Percentiles rank a stretch among this genome's conserved stretches.
These are phyloP conservation scores for Fraxinus americana DNA, from an alignment of 257 asterid genomes.

Conservation along the genomic window DNA sequence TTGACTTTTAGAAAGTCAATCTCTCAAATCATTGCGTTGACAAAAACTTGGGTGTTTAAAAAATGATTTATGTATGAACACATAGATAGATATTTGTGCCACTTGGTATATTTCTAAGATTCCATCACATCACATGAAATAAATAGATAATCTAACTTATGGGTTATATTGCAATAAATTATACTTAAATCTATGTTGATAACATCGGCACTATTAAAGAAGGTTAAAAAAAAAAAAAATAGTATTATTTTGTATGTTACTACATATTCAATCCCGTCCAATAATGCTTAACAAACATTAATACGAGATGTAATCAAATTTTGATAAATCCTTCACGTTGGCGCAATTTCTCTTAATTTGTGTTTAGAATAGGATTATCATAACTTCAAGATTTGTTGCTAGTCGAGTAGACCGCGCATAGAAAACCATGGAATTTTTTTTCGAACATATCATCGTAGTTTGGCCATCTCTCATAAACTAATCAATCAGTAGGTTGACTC, in stretches of 20 bases:
- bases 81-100: constrained; percentile 3
- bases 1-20: constrained; percentile 34
- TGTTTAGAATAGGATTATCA: too few relatives aligned
- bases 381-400: too few relatives aligned
- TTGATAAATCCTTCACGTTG: background rate
- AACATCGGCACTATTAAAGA: too few relatives aligned
- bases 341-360: too few relatives aligned
- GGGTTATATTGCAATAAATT: background rate
- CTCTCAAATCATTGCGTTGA: constrained; percentile 39
- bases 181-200: too few relatives aligned
- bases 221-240: too few relatives aligned
- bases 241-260: too few relatives aligned
- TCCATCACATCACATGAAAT: constrained; percentile 10
- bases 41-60: constrained; percentile 27
- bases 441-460: too few relatives aligned
- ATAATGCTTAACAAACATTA: too few relatives aligned
- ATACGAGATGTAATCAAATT: background rate
- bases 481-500: too few relatives aligned
- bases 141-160: background rate
- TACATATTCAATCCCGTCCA: too few relatives aligned
- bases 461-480: too few relatives aligned
- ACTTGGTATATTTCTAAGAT: constrained; percentile 6
- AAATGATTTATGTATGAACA: constrained; percentile 35
- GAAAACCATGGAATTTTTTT: background rate
- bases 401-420: background rate